Base-by-base conservation (phyloP, 148 eudicot species). In the Silene uniflora region DNA sequence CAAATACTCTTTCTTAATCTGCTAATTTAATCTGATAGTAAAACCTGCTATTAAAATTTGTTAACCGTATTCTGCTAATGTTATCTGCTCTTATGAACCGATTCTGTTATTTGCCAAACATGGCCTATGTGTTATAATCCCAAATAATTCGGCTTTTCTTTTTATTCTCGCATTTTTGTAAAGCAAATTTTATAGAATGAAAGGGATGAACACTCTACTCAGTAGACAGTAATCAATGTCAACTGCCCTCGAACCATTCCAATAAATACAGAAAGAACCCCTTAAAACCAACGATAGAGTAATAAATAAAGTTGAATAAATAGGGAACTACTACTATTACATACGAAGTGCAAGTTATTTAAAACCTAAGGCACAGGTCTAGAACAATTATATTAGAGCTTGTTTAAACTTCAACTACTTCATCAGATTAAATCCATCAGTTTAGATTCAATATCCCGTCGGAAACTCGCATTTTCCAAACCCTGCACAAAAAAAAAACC, bases 381-480 rank as follows among this genome's bases (percentile, higher is more conserved):
- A 54, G 4, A 55, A 68, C 22, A 44, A 69, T 47, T 25, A 58
- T 7, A 58, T 11, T 16, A 52, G 56, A 39, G 16, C 56, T 52
- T 12, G 18, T 56, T 27, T 35, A 69, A 42, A 17, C 60, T 46
- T 54, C 69, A 70, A 46, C 62, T 60, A 69, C 68, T 44, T 3
- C 73, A 39, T 1, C 39, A 19, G 25, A 7, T 56, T 72, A 10
- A 7, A 7, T 46, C 9, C 42, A 46, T 27, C 69, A 60, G 47
- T 71, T 25, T 55, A 6, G 3, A 32, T n/a, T 87, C 81, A 83
- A 80, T 89, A 83, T 42, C 75, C 73, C 19, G 87, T 86, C 3
- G 91, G 90, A 39, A 89, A 83, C 68, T 89, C 93, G 73, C 93
- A 89, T 19, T 73, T 85, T 14, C 93, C 93, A 75, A 25, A 89